Conservation (phyloP, 768 basidiomycete species). For the Calocera viscosa region DNA sequence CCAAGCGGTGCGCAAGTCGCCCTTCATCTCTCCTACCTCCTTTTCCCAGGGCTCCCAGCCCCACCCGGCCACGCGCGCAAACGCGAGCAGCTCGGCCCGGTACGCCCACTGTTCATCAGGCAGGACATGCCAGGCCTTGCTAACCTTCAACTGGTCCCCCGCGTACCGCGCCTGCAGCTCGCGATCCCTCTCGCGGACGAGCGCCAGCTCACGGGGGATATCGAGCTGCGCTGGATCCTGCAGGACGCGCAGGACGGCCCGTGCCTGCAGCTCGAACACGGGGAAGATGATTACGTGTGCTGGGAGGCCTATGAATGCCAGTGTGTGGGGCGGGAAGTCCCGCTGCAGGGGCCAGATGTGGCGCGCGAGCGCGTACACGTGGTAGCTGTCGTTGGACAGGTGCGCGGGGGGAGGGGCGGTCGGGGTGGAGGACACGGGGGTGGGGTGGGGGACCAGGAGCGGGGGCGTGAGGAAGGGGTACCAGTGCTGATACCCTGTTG, state of each 20-base stretch:
- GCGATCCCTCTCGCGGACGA: slow-evolving; percentile 29
- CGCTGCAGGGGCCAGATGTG: slow-evolving; percentile 55
- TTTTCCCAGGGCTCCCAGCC: slow-evolving; percentile 46
- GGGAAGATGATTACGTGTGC: slow-evolving; percentile 58
- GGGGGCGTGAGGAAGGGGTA: slow-evolving; percentile 48
- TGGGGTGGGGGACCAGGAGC: slow-evolving; percentile 26
- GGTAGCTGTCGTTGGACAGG: slow-evolving; percentile 51
- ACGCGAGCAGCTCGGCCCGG: slow-evolving; percentile 43
- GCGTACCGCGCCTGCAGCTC: slow-evolving; percentile 41
- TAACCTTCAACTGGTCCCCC: slow-evolving; percentile 31
- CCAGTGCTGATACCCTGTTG: slow-evolving; percentile 58
- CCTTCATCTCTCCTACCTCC: slow-evolving; percentile 41
- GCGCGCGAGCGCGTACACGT: slow-evolving; percentile 60
- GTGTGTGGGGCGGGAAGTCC: slow-evolving; percentile 33
- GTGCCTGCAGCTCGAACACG: slow-evolving; percentile 64
- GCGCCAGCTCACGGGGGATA: slow-evolving; percentile 27
- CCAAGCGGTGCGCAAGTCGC: slow-evolving; percentile 45
- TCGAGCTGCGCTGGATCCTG: slow-evolving; percentile 36
- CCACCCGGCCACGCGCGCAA: slow-evolving; percentile 31
- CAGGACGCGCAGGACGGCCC: slow-evolving; percentile 46
- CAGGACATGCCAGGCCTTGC: slow-evolving; percentile 47
- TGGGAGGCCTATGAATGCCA: slow-evolving; percentile 57
- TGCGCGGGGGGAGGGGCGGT: slow-evolving; percentile 39
- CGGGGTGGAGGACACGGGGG: too few relatives aligned
- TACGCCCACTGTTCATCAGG: slow-evolving; percentile 49